Base-by-base conservation (phyloP, 2,329 filamentous ascomycete genomes). In the Gnomoniopsis smithogilvyi region DNA sequence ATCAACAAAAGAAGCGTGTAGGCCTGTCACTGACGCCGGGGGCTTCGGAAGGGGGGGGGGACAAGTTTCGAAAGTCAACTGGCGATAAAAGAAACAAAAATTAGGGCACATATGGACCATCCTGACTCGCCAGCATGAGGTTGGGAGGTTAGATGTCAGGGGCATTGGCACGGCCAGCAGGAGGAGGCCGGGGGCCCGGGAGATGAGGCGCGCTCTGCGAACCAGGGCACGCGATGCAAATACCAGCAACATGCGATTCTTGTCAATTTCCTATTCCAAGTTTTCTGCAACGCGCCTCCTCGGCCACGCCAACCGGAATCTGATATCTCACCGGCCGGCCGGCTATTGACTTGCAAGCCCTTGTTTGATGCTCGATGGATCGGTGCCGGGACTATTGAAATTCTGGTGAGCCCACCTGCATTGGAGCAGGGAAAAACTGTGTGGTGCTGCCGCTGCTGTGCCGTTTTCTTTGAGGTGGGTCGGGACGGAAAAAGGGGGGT, bases 231-330 rank as follows among this genome's bases (percentile, higher is more conserved):
- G 36, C 36, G 36, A 51, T 53, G 51, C 56, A 55, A n/a, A 47
- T 8, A 8, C 26, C 59, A 54, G 43, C 34, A 59, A 56, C 48
- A 62, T 56, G 60, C 60, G 43, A 62, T 62, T 59, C 41, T 54
- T 55, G 34, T 51, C 56, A 62, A 62, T 62, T 62, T 62, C 60
- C 60, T 56, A 56, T 62, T 62, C 56, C 60, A 62, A 59, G 60
- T 59, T 62, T 56, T 56, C 33, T 49, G 47, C 52, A 52, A 38
- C 48, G 33, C 36, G 45, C 14, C n/a, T 41, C 6, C 38, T 41
- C 38, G 12, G 26, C 26, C 38, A 41, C 14, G n/a, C 38, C 43
- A 11, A 46, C 10, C n/a, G 12, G 15, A 22, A 46, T 11, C 17
- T 46, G 43, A 22, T 19, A 4, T 22, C 43, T n/a, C 19, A 46